Evolutionary conservation across 441 rosid species (phyloP).

Genomic region (Arabidopsis hybrid): DNA sequence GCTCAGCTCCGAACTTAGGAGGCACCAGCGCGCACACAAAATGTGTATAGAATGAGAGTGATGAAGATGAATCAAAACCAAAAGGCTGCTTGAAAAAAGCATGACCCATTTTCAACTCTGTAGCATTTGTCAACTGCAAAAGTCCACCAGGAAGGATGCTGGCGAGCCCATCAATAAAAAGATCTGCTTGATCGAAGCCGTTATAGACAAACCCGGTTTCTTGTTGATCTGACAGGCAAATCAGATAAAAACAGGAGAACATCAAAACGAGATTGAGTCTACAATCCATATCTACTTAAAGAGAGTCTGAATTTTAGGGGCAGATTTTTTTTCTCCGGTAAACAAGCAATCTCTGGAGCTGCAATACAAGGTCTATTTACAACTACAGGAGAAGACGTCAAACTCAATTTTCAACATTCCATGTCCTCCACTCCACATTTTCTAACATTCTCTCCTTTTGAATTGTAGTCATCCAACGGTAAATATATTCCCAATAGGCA

Average conservation of each 20-base stretch:
- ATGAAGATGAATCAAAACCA: not conserved
- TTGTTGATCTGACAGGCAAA: conserved; percentile 34
- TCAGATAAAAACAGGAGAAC: conserved; percentile 10
- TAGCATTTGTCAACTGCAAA: conserved; percentile 46
- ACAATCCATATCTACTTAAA: conserved; percentile 4
- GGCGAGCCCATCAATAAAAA: conserved; percentile 45
- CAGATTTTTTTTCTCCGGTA: not conserved
- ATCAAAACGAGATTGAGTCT: conserved; percentile 11
- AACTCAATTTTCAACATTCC: conserved; percentile 1
- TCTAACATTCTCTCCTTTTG: not conserved
- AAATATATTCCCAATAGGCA: not conserved
- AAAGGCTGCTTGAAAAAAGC: conserved; percentile 29
- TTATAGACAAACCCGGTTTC: conserved; percentile 47
- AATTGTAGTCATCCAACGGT: not conserved
- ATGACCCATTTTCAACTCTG: conserved; percentile 19
- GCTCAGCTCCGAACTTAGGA: conserved; percentile 18
- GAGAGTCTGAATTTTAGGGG: not conserved
- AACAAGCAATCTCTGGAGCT: conserved; percentile 5
- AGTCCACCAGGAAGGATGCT: conserved; percentile 48
- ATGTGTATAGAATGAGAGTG: conserved; percentile 34
- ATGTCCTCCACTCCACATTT: not conserved
- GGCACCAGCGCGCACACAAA: conserved; percentile 37
- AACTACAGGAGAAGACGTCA: not conserved
- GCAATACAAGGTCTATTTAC: not conserved
- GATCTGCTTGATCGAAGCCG: conserved; percentile 48